These are phyloP conservation scores for Kluyveromyces starmeri DNA, from an alignment of 805 yeast species.

Conservation along the genomic window DNA sequence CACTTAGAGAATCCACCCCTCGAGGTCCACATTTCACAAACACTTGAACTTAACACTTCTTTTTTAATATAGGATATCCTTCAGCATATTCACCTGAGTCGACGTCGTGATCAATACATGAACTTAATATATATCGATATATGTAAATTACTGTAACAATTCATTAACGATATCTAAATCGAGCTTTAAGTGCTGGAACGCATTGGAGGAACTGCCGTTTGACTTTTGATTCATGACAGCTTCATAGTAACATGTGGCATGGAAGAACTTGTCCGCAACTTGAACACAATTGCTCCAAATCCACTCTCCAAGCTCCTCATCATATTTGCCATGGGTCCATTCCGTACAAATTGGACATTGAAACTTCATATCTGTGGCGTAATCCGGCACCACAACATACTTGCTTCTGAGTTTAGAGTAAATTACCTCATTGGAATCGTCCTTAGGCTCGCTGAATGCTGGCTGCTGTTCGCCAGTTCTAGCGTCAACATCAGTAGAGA, in stretches of 20 bases:
- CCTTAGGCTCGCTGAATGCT: conserved; percentile 3
- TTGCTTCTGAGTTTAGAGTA: conserved; percentile 29
- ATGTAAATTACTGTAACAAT: not conserved
- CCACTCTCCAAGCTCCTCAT: conserved; percentile 74
- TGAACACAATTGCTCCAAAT: conserved; percentile 62
- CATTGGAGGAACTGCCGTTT: conserved; percentile 3
- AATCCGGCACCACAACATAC: conserved; percentile 60
- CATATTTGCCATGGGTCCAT: conserved; percentile 51
- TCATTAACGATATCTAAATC: conserved; percentile 19
- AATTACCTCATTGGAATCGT: conserved; percentile 16
- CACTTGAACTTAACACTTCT: too few species aligned
- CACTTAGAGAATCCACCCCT: too few species aligned
- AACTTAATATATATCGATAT: too few species aligned
- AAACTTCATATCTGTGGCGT: conserved; percentile 45
- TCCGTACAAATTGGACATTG: conserved; percentile 70
- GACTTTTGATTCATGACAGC: conserved; percentile 27
- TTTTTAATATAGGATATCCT: too few species aligned
- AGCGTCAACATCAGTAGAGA: conserved; percentile 29
- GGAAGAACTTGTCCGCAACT: conserved; percentile 44
- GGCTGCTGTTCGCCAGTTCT: conserved; percentile 7
- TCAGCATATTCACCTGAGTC: too few species aligned
- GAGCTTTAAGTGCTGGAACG: conserved; percentile 10
- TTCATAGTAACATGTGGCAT: conserved; percentile 63
- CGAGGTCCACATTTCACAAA: too few species aligned
- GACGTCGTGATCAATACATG: too few species aligned